Conservation (phyloP, 805 yeast species). For the Huiozyma sinensis region DNA sequence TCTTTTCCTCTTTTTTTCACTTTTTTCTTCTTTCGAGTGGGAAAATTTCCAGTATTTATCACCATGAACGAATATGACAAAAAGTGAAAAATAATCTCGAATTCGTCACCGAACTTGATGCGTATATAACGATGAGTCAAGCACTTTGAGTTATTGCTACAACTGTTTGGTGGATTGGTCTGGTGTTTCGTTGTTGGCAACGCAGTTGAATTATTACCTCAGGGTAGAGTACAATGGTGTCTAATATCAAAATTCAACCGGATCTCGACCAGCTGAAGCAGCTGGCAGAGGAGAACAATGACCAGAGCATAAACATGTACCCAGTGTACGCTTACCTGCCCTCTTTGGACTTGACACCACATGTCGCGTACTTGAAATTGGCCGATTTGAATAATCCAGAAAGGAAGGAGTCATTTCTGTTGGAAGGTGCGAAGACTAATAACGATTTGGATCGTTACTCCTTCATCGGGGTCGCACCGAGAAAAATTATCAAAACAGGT, state of each 20-base stretch:
- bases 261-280: constrained; percentile 34
- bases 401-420: constrained; percentile 61
- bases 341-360: constrained; percentile 77
- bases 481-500: constrained; percentile 76
- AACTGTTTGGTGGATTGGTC: too few relatives aligned
- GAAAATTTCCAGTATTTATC: too few relatives aligned
- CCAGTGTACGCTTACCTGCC: constrained; percentile 70
- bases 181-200: too few relatives aligned
- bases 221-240: neutral
- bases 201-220: too few relatives aligned
- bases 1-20: too few relatives aligned
- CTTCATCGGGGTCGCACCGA: constrained; percentile 80
- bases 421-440: constrained; percentile 84
- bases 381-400: constrained; percentile 47
- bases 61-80: too few relatives aligned
- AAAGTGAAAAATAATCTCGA: too few relatives aligned
- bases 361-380: constrained; percentile 77
- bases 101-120: too few relatives aligned
- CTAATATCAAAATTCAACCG: constrained; percentile 37
- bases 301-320: constrained; percentile 49
- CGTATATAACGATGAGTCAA: too few relatives aligned
- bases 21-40: too few relatives aligned
- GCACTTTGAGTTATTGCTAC: too few relatives aligned
- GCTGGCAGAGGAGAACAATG: constrained; percentile 32
- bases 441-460: constrained; percentile 85